Percentiles rank a stretch among this genome's conserved stretches.
Evolutionary conservation across 202 grass and related monocot species (phyloP).

Genomic region (Zizania palustris): DNA sequence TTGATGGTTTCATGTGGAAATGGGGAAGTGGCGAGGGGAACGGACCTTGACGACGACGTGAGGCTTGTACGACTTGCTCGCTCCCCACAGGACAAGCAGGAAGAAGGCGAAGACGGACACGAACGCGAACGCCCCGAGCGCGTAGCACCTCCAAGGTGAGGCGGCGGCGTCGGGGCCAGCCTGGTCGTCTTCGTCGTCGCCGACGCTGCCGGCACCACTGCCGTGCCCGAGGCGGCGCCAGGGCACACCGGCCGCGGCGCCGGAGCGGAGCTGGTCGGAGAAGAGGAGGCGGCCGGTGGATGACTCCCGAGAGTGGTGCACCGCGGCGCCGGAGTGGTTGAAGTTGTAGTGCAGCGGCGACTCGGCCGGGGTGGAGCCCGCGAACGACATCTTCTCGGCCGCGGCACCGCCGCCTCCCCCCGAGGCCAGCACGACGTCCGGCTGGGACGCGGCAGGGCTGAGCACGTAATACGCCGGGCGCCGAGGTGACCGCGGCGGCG

Average conservation of each 20-base stretch:
- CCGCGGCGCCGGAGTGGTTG: constrained; percentile 42
- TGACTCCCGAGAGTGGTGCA: constrained; percentile 94
- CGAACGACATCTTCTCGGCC: constrained; percentile 68
- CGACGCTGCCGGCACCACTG: constrained; percentile 37
- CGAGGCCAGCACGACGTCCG: constrained; percentile 54
- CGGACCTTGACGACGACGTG: constrained; percentile 76
- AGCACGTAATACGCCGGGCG: constrained; percentile 88
- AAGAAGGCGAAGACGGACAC: constrained; percentile 81
- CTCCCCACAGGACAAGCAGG: constrained; percentile 85
- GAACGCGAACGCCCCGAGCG: constrained; percentile 60
- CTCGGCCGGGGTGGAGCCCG: constrained; percentile 70
- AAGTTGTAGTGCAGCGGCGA: constrained; percentile 79
- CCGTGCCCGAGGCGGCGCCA: constrained; percentile 63
- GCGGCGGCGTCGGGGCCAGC: not conserved
- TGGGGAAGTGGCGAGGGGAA: not conserved
- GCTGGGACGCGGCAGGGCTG: constrained; percentile 73
- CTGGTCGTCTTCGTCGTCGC: constrained; percentile 44
- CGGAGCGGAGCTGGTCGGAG: constrained; percentile 68
- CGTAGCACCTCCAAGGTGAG: constrained; percentile 65
- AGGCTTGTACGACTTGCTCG: constrained; percentile 88
- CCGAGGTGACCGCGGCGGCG: constrained; percentile 75
- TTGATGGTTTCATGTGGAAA: not conserved
- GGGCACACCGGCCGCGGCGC: constrained; percentile 28
- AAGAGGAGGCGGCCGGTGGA: constrained; percentile 74
- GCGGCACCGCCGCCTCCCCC: constrained; percentile 40